Conservation (phyloP, 176 grass and related monocot species). For the Oryza meyeriana region DNA sequence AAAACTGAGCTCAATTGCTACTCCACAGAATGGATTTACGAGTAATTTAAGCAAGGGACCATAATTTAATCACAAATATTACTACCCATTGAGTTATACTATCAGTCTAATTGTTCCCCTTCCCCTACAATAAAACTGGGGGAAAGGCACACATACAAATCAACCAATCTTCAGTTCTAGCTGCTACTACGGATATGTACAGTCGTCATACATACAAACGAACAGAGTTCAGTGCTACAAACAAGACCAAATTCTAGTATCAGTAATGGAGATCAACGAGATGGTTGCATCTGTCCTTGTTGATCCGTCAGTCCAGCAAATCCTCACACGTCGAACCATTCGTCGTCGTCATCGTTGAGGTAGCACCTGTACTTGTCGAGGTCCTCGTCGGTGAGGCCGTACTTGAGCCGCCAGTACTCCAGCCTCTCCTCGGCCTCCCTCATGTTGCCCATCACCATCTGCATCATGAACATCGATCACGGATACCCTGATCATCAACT, state of each 20-base stretch:
- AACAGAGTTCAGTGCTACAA: neutral
- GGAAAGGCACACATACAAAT: neutral
- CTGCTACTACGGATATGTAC: neutral
- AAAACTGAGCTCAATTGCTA: neutral
- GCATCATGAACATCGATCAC: neutral
- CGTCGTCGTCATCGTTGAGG: constrained; percentile 32
- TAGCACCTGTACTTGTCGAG: constrained; percentile 34
- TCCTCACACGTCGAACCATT: constrained; percentile 38
- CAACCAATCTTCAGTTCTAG: neutral
- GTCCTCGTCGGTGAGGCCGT: constrained; percentile 40
- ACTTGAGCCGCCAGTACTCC: constrained; percentile 44
- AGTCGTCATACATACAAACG: neutral
- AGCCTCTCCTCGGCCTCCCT: constrained; percentile 44
- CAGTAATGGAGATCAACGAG: neutral
- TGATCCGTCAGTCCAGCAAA: neutral
- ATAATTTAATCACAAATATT: neutral
- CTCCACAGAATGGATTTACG: neutral
- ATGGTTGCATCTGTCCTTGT: neutral
- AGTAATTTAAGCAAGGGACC: too few species aligned
- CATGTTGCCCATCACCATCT: constrained; percentile 41
- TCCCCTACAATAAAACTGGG: constrained; percentile 29
- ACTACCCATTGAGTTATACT: neutral
- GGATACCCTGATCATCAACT: neutral
- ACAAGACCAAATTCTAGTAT: neutral
- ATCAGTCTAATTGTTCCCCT: neutral